phyloP scores from a whole-genome alignment of 176 grass and related monocot species.

The sorghum (Sorghum bicolor) region Sorghum_bicolor_NCBIv3 NC_012870.2:78852501-78853000 shows the following conservation, averaged over 20 bases:
- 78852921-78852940: constrained; percentile 89
- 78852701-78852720: background rate
- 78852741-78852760: constrained; percentile 87
- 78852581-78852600: constrained; percentile 24
- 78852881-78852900: constrained; percentile 88
- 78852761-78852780: constrained; percentile 68
- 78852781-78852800: constrained; percentile 52
- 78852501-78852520: background rate
- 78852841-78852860: constrained; percentile 64
- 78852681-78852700: constrained; percentile 51
- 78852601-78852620: constrained; percentile 22
- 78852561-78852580: background rate
- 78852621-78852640: no score
- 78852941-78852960: constrained; percentile 81
- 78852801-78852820: constrained; percentile 78
- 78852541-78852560: background rate
- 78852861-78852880: constrained; percentile 70
- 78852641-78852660: constrained; percentile 8
- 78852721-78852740: constrained; percentile 53
- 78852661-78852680: background rate
- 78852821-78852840: constrained; percentile 55
- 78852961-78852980: constrained; percentile 68
- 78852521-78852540: constrained; percentile 20
- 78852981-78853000: constrained; percentile 75
- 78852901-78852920: constrained; percentile 87